A percentile compares a stretch with the other conserved stretches of the same genome.
phyloP scores from a whole-genome alignment of 2,329 filamentous ascomycete species.

The Xylaria sp. region DNA sequence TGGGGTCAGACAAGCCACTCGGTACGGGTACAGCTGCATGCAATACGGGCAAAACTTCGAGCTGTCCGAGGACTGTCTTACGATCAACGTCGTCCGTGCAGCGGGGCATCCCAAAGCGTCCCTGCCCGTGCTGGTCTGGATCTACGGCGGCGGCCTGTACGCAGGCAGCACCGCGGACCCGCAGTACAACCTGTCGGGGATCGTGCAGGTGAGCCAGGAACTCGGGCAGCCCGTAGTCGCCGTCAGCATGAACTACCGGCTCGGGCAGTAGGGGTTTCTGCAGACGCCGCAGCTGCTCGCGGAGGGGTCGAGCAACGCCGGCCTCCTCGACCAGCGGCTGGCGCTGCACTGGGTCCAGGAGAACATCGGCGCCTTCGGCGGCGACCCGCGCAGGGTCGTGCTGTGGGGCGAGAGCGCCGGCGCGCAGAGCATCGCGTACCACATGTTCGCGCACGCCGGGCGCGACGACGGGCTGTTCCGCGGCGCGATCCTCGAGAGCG shows the following conservation, averaged over 20 bases:
- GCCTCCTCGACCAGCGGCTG: slow-evolving; percentile 55
- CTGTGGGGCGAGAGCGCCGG: slow-evolving; percentile 56
- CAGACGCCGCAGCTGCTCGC: slow-evolving; percentile 50
- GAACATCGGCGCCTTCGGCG: slow-evolving; percentile 58
- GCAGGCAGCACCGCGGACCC: slow-evolving; percentile 57
- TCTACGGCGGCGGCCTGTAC: slow-evolving; percentile 62
- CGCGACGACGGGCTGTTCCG: slow-evolving; percentile 61
- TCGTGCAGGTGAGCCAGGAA: slow-evolving; percentile 59
- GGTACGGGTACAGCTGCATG: slow-evolving; percentile 53
- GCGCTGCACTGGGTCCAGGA: slow-evolving; percentile 58
- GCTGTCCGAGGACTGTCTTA: slow-evolving; percentile 56
- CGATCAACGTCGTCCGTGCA: slow-evolving; percentile 50
- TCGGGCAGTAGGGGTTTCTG: slow-evolving; percentile 60
- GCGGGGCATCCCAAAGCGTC: slow-evolving; percentile 40
- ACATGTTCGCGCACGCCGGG: slow-evolving; percentile 61
- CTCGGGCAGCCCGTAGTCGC: slow-evolving; percentile 59
- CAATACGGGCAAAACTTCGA: slow-evolving; percentile 50
- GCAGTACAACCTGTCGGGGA: slow-evolving; percentile 68
- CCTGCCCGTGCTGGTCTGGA: slow-evolving; percentile 58
- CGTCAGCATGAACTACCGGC: slow-evolving; percentile 60
- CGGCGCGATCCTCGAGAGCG: slow-evolving; percentile 59
- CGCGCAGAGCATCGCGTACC: slow-evolving; percentile 50
- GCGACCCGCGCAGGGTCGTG: slow-evolving; percentile 52
- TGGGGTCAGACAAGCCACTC: slow-evolving; percentile 46
- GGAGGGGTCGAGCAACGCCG: slow-evolving; percentile 54